Conservation (phyloP, 176 grass and related monocot genomes). For the Paspalum vaginatum region DNA sequence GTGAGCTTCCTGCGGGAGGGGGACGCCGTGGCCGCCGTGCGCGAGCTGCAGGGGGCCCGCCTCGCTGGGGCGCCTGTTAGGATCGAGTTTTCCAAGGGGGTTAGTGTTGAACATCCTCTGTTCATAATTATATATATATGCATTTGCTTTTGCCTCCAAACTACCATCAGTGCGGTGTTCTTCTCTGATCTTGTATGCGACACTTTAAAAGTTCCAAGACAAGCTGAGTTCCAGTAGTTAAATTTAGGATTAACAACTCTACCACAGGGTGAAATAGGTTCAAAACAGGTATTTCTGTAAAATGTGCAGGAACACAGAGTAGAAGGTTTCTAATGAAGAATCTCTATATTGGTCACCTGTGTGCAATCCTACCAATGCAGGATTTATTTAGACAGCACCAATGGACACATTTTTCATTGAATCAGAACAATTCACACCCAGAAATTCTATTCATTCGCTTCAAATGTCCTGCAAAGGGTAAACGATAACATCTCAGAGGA, state of each 20-base stretch:
- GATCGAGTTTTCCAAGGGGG: constrained; percentile 99
- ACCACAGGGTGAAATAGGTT: background rate
- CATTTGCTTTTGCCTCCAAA: constrained; percentile 35
- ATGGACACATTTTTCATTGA: background rate
- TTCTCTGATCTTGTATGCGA: constrained; percentile 11
- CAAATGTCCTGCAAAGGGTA: background rate
- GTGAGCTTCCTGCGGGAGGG: constrained; percentile 68
- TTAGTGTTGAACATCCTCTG: constrained; percentile 75
- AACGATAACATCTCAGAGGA: background rate
- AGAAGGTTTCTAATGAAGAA: background rate
- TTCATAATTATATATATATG: constrained; percentile 30
- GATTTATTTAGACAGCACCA: constrained; percentile 23
- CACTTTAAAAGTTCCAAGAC: constrained; percentile 9
- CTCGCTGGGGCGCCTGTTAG: constrained; percentile 69
- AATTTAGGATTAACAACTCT: constrained; percentile 24
- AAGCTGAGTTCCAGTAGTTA: background rate
- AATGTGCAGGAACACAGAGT: constrained; percentile 7
- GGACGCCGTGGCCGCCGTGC: constrained; percentile 60
- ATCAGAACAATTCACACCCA: background rate
- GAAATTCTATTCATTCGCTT: background rate
- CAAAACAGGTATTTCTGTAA: constrained; percentile 12
- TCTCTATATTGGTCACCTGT: constrained; percentile 12
- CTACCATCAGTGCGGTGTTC: constrained; percentile 3
- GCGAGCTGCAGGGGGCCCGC: constrained; percentile 63
- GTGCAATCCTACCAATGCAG: background rate